Percentiles rank a stretch among this genome's conserved stretches.
phyloP scores from a whole-genome alignment of 305 asterid genomes.

The Ilex paraguariensis region DNA sequence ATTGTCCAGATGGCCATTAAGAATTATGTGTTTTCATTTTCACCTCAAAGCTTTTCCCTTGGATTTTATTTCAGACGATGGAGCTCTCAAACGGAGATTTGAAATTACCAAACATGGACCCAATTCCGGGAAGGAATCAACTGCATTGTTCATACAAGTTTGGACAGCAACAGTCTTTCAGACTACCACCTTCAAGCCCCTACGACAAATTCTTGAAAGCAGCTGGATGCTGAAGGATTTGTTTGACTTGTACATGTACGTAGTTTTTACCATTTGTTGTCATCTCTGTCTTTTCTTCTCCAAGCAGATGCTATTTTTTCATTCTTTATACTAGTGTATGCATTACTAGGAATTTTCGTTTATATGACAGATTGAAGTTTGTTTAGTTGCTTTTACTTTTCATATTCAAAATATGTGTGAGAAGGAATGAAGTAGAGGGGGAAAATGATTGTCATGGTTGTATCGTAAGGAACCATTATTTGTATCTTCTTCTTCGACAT shows the following conservation, averaged over 20 bases:
- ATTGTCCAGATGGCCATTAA: too few relatives aligned
- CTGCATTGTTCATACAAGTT: conserved; percentile 23
- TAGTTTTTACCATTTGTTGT: too few relatives aligned
- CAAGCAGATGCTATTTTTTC: background rate
- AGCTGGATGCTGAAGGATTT: conserved; percentile 36
- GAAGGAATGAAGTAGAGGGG: too few relatives aligned
- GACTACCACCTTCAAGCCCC: conserved; percentile 56
- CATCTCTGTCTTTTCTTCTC: background rate
- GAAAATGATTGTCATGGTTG: too few relatives aligned
- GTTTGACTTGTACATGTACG: background rate
- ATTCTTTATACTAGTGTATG: background rate
- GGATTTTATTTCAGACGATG: conserved; percentile 18
- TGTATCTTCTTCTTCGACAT: too few relatives aligned
- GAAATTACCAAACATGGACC: conserved; percentile 10
- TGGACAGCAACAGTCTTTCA: conserved; percentile 36
- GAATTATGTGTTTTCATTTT: too few relatives aligned
- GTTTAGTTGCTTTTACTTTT: too few relatives aligned
- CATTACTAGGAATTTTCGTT: too few relatives aligned
- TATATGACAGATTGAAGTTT: too few relatives aligned
- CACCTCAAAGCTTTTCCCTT: background rate
- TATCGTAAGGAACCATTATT: too few relatives aligned
- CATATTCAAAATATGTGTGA: too few relatives aligned
- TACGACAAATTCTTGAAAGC: conserved; percentile 51
- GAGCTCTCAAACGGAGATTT: conserved; percentile 19
- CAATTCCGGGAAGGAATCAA: conserved; percentile 13